Evolutionary conservation across 306 rosid species (phyloP), one percentile per base, ranked within the genome.

Genomic region (Senna siamea): DNA sequence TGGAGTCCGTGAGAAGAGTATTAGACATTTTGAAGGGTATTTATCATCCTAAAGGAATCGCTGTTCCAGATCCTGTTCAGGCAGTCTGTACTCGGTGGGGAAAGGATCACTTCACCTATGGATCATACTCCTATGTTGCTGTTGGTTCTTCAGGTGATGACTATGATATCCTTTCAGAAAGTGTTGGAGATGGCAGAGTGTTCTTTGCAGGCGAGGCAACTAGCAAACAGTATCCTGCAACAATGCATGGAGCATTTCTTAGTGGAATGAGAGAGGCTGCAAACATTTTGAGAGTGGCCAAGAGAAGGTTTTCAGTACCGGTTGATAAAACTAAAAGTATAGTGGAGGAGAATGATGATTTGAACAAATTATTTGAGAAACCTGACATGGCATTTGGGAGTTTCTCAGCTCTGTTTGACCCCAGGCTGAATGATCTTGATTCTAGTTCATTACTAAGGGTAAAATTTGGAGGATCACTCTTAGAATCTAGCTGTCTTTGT

Each of bases 221-320:
- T 47, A 83, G 87, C 80, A 92, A 85, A 67, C 98, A 83, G 78
- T 92, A 90, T 82, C 98, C 98, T 8, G 98, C 98, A 1, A 92
- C 96, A 50, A 92, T 92, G 98, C 98, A 92, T 1, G 96, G 98
- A 59, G 98, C 96, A 41, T 85, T 92, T 73, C 92, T 92, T 12
- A 92, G 98, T 67, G 96, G 98, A 77, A 81, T 92, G 93, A 92
- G 96, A 83, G 98, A 92, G 79, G 98, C 96, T 79, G 98, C 96
- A 59, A 92, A 92, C 80, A 88, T 92, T 7, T 66, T 86, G 66
- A 92, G 98, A 82, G 88, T 74, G 69, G 80, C 96, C 35, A 88
- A 78, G 88, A 85, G 81, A 26, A 84, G 88, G 81, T 70, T 82
- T 7, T 58, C 66, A 1, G 54, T 18, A 34, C 77, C 78, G 2